Evolutionary conservation across 306 rosid genomes (phyloP).

Genomic region (Inga laurina): DNA sequence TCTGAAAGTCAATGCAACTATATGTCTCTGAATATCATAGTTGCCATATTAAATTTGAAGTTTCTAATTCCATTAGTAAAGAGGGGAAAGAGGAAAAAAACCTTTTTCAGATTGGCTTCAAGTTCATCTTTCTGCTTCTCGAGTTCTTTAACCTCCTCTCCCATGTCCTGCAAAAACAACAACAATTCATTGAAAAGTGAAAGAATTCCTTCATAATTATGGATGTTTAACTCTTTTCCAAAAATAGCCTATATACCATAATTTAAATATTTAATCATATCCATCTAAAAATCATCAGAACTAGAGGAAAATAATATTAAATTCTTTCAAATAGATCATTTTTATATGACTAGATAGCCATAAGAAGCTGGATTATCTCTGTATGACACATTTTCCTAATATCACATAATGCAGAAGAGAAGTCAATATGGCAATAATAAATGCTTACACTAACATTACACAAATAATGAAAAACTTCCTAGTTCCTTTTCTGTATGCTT

Average conservation of each 20-base stretch:
- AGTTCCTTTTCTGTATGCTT: neutral
- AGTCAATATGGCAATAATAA: neutral
- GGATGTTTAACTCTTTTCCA: neutral
- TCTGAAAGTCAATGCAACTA: constrained; percentile 2
- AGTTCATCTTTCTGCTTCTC: constrained; percentile 73
- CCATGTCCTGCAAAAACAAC: constrained; percentile 63
- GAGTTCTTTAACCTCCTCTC: constrained; percentile 65
- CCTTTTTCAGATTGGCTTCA: constrained; percentile 76
- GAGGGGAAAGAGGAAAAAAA: constrained; percentile 23
- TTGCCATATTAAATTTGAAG: neutral
- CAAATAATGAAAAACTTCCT: constrained; percentile 3
- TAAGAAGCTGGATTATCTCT: neutral
- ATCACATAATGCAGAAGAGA: constrained; percentile 1
- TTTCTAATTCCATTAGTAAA: neutral
- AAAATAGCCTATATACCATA: neutral
- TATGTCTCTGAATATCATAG: constrained; percentile 1
- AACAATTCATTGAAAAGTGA: constrained; percentile 23
- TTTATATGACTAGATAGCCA: neutral
- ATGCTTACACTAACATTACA: neutral
- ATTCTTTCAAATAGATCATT: neutral
- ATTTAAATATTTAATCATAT: neutral
- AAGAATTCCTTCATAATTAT: neutral
- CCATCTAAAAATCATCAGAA: neutral
- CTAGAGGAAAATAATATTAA: neutral
- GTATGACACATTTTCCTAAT: neutral